A percentile compares a stretch with the other conserved stretches of the same genome.
phyloP scores from a whole-genome alignment of 768 basidiomycete genomes.

The Dacryopinax spathularia region DNA sequence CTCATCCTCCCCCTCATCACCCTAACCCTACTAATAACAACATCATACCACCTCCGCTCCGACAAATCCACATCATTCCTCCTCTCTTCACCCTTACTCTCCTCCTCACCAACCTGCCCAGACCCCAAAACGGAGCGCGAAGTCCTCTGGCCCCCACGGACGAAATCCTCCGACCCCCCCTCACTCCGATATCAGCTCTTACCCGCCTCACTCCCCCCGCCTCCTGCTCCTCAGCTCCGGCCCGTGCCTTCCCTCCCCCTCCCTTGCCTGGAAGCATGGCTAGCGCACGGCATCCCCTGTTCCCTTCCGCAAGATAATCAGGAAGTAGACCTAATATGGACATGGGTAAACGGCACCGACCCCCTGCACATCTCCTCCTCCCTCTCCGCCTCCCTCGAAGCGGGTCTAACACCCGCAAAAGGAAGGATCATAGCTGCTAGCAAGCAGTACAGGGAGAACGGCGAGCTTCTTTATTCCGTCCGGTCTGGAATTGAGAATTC shows the following conservation, averaged over 20 bases:
- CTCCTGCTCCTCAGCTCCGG: background rate
- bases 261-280: background rate
- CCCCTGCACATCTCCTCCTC: conserved; percentile 8
- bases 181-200: background rate
- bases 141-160: background rate
- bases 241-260: background rate
- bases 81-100: background rate
- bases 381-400: conserved; percentile 3
- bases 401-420: conserved; percentile 1
- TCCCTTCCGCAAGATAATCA: background rate
- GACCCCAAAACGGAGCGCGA: background rate
- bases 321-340: conserved; percentile 12
- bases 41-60: background rate
- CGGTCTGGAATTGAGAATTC: conserved; percentile 14
- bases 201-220: background rate
- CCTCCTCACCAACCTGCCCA: background rate
- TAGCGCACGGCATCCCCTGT: background rate
- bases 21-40: background rate
- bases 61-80: background rate
- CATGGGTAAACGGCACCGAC: conserved; percentile 16
- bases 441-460: conserved; percentile 14
- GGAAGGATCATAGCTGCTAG: background rate
- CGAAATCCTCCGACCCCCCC: background rate
- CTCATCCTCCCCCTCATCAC: background rate
- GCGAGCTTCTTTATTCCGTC: conserved; percentile 18